These are phyloP conservation scores for Trichoderma sp. DNA, from an alignment of 2,329 filamentous ascomycete species.

Conservation along the genomic window DNA sequence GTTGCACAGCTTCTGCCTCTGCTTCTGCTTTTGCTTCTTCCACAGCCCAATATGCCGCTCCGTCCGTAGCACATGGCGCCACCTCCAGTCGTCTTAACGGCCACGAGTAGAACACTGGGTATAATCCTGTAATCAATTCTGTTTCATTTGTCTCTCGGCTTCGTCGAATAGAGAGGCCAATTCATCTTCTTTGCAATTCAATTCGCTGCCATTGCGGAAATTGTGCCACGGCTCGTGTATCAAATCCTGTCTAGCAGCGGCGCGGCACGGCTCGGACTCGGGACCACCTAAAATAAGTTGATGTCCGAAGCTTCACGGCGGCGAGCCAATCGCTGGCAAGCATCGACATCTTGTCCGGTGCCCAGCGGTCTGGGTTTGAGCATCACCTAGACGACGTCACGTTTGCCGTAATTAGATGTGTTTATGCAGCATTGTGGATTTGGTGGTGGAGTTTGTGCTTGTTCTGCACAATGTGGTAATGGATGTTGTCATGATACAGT, in stretches of 20 bases:
- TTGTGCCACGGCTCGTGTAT: not conserved
- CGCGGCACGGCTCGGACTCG: slow-evolving; percentile 11
- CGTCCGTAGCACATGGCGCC: not conserved
- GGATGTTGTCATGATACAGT: not conserved
- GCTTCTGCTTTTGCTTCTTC: not conserved
- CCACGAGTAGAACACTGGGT: not conserved
- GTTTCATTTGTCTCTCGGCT: not conserved
- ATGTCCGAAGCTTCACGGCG: not conserved
- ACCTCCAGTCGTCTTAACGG: not conserved
- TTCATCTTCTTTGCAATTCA: not conserved
- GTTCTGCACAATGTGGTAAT: slow-evolving; percentile 1
- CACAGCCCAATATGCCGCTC: not conserved
- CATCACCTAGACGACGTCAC: not conserved
- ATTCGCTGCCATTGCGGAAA: not conserved
- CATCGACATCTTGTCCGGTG: not conserved
- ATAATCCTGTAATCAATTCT: not conserved
- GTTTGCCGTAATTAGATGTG: not conserved
- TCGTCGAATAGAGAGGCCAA: not conserved
- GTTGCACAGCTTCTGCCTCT: not conserved
- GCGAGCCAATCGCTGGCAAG: slow-evolving; percentile 8
- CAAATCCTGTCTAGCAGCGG: not conserved
- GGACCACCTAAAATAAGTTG: not conserved
- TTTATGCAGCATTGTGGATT: not conserved
- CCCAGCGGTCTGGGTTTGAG: not conserved
- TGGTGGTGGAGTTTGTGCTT: not conserved